Percentiles rank a stretch among this genome's conserved stretches.
phyloP scores from a whole-genome alignment of 148 eudicot genomes.

The Polygonum aviculare region DNA sequence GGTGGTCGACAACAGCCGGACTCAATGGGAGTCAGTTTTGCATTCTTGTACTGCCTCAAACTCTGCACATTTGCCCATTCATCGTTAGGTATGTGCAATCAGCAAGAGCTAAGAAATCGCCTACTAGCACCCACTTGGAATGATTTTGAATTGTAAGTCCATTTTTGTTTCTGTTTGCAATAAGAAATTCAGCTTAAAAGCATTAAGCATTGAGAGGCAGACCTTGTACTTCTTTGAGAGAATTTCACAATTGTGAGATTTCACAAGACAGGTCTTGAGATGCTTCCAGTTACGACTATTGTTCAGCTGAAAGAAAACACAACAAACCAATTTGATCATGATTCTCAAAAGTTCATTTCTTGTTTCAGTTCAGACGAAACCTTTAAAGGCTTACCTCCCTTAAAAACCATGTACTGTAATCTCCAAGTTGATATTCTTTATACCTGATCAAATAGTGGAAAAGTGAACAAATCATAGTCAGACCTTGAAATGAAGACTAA shows the following conservation, averaged over 20 bases:
- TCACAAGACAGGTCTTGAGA: conserved; percentile 77
- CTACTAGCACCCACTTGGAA: neutral
- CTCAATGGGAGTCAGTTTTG: conserved; percentile 73
- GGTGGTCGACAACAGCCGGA: conserved; percentile 95
- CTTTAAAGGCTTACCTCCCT: conserved; percentile 42
- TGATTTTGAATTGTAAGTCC: neutral
- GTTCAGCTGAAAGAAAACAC: conserved; percentile 47
- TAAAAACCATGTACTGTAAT: conserved; percentile 74
- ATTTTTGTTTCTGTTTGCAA: neutral
- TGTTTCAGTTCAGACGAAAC: neutral
- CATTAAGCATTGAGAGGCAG: neutral
- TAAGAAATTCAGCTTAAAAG: too few relatives aligned
- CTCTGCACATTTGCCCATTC: conserved; percentile 33
- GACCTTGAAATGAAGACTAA: neutral
- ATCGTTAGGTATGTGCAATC: neutral
- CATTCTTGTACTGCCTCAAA: conserved; percentile 60
- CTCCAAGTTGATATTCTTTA: conserved; percentile 80
- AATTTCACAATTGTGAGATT: conserved; percentile 54
- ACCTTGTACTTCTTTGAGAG: conserved; percentile 80
- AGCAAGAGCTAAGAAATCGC: neutral
- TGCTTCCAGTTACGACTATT: conserved; percentile 70
- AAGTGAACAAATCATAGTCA: neutral
- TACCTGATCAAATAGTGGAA: conserved; percentile 34
- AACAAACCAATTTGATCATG: neutral
- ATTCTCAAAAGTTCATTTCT: neutral